Conservation (phyloP, 1,284 basidiomycete species). For the Trichosporon asahii region DNA sequence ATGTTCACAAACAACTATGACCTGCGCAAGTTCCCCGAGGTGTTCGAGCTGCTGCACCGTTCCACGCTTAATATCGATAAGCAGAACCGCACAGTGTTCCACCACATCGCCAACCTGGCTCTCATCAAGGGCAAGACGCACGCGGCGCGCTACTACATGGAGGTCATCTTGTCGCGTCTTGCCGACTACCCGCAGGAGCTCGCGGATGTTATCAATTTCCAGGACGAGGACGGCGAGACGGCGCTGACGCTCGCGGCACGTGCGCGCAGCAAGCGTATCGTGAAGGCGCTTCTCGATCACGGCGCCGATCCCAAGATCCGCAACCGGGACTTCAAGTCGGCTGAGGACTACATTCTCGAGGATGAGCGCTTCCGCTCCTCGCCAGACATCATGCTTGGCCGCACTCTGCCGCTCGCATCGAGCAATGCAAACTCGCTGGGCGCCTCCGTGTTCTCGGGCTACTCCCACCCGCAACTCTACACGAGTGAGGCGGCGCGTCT, state of each 20-base stretch:
- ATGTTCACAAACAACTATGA: slow-evolving; percentile 99
- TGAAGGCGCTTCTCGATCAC: slow-evolving; percentile 92
- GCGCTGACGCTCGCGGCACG: slow-evolving; percentile 95
- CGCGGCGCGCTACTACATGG: slow-evolving; percentile 98
- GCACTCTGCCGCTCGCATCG: slow-evolving; percentile 11
- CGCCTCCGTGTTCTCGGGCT: slow-evolving; percentile 22
- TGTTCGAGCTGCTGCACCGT: slow-evolving; percentile 93
- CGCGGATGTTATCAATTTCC: slow-evolving; percentile 98
- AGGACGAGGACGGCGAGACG: slow-evolving; percentile 98
- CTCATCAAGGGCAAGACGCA: slow-evolving; percentile 97
- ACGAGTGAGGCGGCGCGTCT: slow-evolving; percentile 83
- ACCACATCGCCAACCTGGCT: slow-evolving; percentile 98
- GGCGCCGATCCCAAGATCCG: slow-evolving; percentile 94
- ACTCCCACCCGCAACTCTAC: slow-evolving; percentile 65
- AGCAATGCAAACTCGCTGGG: slow-evolving; percentile 22
- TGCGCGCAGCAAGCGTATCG: slow-evolving; percentile 92
- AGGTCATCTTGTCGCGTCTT: slow-evolving; percentile 84
- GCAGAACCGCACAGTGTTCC: slow-evolving; percentile 95
- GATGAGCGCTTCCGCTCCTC: slow-evolving; percentile 96
- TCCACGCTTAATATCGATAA: slow-evolving; percentile 99
- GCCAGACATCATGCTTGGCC: slow-evolving; percentile 52
- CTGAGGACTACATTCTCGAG: slow-evolving; percentile 98
- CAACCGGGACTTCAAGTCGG: slow-evolving; percentile 93
- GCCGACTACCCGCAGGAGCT: slow-evolving; percentile 96
- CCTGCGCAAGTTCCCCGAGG: slow-evolving; percentile 95